Evolutionary conservation across 495 filamentous ascomycete species (phyloP), one percentile per base, ranked within the genome.

Genomic region (Astrothelium subdiscretum): DNA sequence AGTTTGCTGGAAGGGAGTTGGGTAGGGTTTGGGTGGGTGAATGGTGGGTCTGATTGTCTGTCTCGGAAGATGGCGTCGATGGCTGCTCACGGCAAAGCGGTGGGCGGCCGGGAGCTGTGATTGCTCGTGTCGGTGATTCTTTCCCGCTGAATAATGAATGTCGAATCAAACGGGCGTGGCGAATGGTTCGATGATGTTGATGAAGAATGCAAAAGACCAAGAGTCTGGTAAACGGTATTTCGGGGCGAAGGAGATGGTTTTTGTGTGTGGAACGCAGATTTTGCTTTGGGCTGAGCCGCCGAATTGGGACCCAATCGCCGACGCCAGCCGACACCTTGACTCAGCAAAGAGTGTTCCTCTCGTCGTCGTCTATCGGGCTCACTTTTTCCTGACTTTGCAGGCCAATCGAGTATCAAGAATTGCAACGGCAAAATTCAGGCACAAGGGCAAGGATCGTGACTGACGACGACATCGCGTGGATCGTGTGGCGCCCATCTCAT

Each of bases 221-320:
- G 43, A 48, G 43, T 18, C 43, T 48, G 43, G 43, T 48, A 18
- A 20, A 5, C n/a, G 43, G 24, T 27, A 24, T 54, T 54, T 5
- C 29, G 48, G 6, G 24, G 48, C 8, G 8, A 29, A 48, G 18
- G 42, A n/a, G 42, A n/a, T 4, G 81, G 1, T 76, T 70, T 11
- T 67, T 71, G n/a, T n/a, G n/a, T n/a, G 35, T 38, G 35, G 35
- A 38, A 38, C 8, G 35, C 35, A 6, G 11, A 72, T 80, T 64
- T 58, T 73, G 59, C 22, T 15, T 29, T 20, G 48, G 48, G 24
- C 48, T 54, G 8, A 6, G 48, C 48, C 48, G 48, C 48, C 48
- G 29, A 54, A 29, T 29, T 54, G 26, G 24, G 48, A 20, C 48
- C 12, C 22, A 54, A 54, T 54, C 24, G 24, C 48, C 48, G 48